Evolutionary conservation across 1,284 basidiomycete species (phyloP).

Genomic region (Kwoniella shivajii): DNA sequence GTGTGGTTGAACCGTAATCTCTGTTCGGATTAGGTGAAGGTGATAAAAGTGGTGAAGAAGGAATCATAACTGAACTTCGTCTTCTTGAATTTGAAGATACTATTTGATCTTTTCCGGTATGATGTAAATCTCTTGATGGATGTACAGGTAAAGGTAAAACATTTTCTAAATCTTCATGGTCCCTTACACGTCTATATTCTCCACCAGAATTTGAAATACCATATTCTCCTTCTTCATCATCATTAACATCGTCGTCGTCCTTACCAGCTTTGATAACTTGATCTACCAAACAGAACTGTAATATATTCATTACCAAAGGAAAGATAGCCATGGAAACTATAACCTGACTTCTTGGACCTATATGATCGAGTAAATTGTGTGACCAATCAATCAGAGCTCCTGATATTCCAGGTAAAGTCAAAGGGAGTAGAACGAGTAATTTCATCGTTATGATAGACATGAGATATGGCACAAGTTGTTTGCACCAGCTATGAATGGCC

Average conservation of each 20-base stretch:
- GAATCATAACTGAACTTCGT: constrained; percentile 8
- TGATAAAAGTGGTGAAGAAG: constrained; percentile 23
- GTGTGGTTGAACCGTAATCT: constrained; percentile 26
- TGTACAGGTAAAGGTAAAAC: too few species aligned
- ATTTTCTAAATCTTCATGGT: background rate
- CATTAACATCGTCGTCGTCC: constrained; percentile 15
- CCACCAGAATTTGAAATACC: background rate
- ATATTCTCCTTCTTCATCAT: background rate
- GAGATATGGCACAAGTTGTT: constrained; percentile 85
- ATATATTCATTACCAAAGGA: constrained; percentile 87
- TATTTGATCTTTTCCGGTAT: too few species aligned
- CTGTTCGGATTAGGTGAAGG: background rate
- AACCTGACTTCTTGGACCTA: constrained; percentile 71
- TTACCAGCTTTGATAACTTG: constrained; percentile 51
- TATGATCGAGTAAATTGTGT: constrained; percentile 81
- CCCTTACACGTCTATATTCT: constrained; percentile 4
- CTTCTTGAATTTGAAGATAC: too few species aligned
- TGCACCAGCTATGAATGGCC: constrained; percentile 68
- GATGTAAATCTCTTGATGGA: too few species aligned
- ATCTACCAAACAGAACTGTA: constrained; percentile 63
- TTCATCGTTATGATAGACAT: constrained; percentile 87
- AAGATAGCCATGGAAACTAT: constrained; percentile 91
- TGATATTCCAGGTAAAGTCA: constrained; percentile 62
- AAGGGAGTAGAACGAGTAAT: constrained; percentile 72
- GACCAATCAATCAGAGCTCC: constrained; percentile 72